Evolutionary conservation across 345 rosid species (phyloP).

Genomic region (Eucalyptus lansdowneana): DNA sequence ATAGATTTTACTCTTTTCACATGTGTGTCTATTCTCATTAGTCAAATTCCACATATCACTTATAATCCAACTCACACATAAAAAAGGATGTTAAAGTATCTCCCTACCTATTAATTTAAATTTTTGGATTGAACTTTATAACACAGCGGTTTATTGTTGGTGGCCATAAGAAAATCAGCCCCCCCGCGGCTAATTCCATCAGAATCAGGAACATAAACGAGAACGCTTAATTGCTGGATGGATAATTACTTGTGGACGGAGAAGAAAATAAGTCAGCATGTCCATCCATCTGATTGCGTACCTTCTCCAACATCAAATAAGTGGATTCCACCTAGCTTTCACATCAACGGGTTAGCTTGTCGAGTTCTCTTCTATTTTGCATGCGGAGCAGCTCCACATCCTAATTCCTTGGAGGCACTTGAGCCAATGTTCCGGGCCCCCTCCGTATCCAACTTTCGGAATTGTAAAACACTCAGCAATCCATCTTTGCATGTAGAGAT

Average conservation of each 20-base stretch:
- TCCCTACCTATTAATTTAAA: neutral
- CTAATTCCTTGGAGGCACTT: too few relatives aligned
- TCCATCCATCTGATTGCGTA: neutral
- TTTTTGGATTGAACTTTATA: neutral
- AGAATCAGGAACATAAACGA: too few relatives aligned
- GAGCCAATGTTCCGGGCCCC: too few relatives aligned
- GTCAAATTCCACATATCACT: neutral
- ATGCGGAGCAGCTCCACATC: neutral
- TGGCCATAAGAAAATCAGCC: too few relatives aligned
- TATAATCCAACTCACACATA: rapidly evolving
- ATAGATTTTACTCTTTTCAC: neutral
- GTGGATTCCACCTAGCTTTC: neutral
- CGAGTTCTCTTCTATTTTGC: neutral
- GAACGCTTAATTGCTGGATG: too few relatives aligned
- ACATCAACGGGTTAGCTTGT: neutral
- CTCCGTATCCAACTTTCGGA: too few relatives aligned
- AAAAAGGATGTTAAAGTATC: rapidly evolving
- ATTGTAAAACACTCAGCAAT: too few relatives aligned
- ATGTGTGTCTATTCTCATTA: neutral
- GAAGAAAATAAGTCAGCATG: neutral
- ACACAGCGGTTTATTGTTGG: rapidly evolving
- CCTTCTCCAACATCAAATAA: neutral
- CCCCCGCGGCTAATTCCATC: too few relatives aligned
- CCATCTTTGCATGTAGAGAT: too few relatives aligned
- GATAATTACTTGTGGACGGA: too few relatives aligned